phyloP scores from a whole-genome alignment of 768 basidiomycete genomes.

The Agrocybe praecox region DNA sequence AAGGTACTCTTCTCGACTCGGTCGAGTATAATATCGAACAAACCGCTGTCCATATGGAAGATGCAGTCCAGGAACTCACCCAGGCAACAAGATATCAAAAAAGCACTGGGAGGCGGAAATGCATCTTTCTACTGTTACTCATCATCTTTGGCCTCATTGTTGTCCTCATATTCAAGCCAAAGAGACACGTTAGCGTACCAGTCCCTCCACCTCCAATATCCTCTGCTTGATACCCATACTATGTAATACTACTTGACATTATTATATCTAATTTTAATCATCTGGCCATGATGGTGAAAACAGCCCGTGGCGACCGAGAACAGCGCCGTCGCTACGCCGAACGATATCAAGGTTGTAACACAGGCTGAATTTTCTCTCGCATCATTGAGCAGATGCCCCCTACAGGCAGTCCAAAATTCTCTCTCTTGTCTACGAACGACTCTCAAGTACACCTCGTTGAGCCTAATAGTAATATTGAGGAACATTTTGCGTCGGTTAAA shows the following conservation, averaged over 20 bases:
- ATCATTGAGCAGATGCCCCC: background rate
- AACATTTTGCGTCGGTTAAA: background rate
- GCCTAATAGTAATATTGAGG: background rate
- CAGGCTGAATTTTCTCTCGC: no score
- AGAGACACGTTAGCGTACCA: conserved; percentile 42
- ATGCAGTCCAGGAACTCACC: conserved; percentile 84
- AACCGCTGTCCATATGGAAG: conserved; percentile 78
- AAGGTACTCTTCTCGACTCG: conserved; percentile 94
- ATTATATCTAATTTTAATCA: background rate
- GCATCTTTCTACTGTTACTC: conserved; percentile 89
- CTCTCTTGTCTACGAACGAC: background rate
- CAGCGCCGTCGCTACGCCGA: background rate
- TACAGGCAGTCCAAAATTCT: background rate
- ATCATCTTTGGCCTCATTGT: conserved; percentile 88
- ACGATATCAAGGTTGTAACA: background rate
- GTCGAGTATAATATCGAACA: conserved; percentile 98
- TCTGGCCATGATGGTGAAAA: background rate
- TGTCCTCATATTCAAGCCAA: conserved; percentile 92
- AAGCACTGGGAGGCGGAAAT: conserved; percentile 89
- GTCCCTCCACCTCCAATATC: conserved; percentile 26
- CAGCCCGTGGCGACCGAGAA: background rate
- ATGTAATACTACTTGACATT: background rate
- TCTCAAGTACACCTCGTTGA: background rate
- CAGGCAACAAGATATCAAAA: conserved; percentile 93
- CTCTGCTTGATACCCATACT: conserved; percentile 12